Conservation (phyloP, 2,329 filamentous ascomycete genomes). For the Periconia macrospinosa region DNA sequence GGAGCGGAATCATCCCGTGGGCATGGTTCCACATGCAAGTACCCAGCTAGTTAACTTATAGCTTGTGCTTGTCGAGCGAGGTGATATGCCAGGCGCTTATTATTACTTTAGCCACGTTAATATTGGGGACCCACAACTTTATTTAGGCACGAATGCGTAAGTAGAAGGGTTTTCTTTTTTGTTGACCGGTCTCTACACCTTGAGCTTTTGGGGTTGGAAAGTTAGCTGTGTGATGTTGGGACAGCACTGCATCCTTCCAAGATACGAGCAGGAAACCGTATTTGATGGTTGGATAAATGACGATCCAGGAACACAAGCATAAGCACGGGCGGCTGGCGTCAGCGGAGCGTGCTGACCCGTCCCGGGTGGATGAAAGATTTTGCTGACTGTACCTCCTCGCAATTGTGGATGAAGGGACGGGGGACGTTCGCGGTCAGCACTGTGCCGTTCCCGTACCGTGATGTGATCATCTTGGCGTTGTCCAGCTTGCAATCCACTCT, state of each 20-base stretch:
- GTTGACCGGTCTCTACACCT: too few relatives aligned
- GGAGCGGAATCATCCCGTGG: neutral
- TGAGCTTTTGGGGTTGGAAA: neutral
- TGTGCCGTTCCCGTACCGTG: neutral
- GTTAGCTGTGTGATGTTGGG: neutral
- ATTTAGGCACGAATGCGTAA: neutral
- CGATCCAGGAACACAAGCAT: neutral
- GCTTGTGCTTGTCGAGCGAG: neutral
- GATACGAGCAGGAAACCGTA: neutral
- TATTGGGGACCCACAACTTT: neutral
- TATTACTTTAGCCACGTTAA: neutral
- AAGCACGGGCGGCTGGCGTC: slow-evolving; percentile 3
- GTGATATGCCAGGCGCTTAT: neutral
- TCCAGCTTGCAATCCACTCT: neutral
- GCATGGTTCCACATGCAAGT: neutral
- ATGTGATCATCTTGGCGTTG: neutral
- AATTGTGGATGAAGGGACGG: neutral
- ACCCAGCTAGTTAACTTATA: too few relatives aligned
- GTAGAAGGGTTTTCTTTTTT: neutral
- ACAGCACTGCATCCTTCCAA: neutral
- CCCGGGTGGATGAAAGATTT: neutral
- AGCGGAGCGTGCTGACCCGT: slow-evolving; percentile 2
- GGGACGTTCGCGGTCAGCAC: neutral
- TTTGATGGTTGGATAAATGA: neutral
- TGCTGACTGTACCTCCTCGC: neutral